Evolutionary conservation across 371 early-diverging fungal genomes (phyloP).

Genomic region (Nosema muscidifuracis): DNA sequence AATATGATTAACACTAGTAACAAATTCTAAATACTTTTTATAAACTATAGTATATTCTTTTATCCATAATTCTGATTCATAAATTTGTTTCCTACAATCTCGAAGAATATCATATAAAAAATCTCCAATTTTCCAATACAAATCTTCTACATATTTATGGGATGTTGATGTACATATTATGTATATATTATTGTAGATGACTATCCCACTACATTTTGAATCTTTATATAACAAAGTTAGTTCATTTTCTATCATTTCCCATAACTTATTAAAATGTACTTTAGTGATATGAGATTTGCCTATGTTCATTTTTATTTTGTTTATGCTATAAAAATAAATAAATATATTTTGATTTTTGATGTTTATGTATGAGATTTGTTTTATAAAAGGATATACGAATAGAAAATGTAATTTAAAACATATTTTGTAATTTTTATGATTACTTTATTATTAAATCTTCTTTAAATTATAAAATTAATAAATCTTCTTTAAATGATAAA

Average conservation of each 20-base stretch:
- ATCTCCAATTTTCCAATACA: conserved; percentile 57
- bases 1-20: conserved; percentile 20
- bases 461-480: too few species aligned
- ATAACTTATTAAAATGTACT: conserved; percentile 28
- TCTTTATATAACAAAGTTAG: conserved; percentile 11
- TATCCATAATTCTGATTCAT: conserved; percentile 17
- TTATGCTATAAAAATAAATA: not conserved
- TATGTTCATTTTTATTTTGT: conserved; percentile 45
- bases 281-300: conserved; percentile 25
- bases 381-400: too few species aligned
- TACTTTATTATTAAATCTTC: too few species aligned
- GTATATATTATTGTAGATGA: conserved; percentile 44
- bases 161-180: conserved; percentile 34
- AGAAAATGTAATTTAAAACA: too few species aligned
- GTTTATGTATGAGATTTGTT: too few species aligned
- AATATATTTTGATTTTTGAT: too few species aligned
- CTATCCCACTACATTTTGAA: conserved; percentile 14
- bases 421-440: too few species aligned
- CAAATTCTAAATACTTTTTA: conserved; percentile 16
- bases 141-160: conserved; percentile 18
- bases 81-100: conserved; percentile 14
- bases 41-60: conserved; percentile 27
- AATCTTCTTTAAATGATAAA: too few species aligned
- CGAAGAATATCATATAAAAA: conserved; percentile 32
- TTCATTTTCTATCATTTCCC: conserved; percentile 35